Evolutionary conservation across 1,284 basidiomycete genomes (phyloP), one percentile per base, ranked within the genome.

Genomic region (Takashimella tepidaria): DNA sequence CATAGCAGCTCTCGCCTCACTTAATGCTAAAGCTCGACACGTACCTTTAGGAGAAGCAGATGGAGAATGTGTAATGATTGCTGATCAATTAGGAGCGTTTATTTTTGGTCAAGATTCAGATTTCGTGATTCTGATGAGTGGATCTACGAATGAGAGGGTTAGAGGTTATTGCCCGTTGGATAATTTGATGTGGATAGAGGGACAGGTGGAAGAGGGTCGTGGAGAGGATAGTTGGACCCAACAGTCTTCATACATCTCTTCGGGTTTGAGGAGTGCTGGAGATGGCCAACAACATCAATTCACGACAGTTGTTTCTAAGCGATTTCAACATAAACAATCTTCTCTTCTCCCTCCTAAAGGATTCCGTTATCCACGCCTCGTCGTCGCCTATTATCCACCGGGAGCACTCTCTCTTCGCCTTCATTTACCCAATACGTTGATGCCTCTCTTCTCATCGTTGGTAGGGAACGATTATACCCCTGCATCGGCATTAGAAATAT

Each of bases 1-100:
- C 63, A 72, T 88, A 1, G 77, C 82, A 47, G 82, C 84, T 1
- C 76, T 92, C 1, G 62, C 77, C 45, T 60, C 70, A 1, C 66
- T 87, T 4, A 67, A 75, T 24, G 66, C 76, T 24, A 61, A 64
- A 4, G 66, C 62, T 11, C 66, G 66, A 47, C 63, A 68, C 68
- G 85, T 87, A 51, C 88, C 91, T 0, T 84, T 89, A 57, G 87
- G 86, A 64, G 92, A 96, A 72, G 90, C 85, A 3, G 92, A 96
- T 73, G 87, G 87, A 3, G 87, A 84, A 56, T 87, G 88, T 27
- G 89, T 92, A 2, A 85, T 87, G 55, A 78, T 93, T 13, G 92
- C 92, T 0, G 87, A 84, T 8, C 77, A 82, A 50, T 68, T 88
- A 5, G 80, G 82, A 3, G 89, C 82, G 25, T 92, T 85, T 61